These are phyloP conservation scores for Phytophthora citrophthora DNA, from an alignment of 352 stramenopile species.

Conservation along the genomic window DNA sequence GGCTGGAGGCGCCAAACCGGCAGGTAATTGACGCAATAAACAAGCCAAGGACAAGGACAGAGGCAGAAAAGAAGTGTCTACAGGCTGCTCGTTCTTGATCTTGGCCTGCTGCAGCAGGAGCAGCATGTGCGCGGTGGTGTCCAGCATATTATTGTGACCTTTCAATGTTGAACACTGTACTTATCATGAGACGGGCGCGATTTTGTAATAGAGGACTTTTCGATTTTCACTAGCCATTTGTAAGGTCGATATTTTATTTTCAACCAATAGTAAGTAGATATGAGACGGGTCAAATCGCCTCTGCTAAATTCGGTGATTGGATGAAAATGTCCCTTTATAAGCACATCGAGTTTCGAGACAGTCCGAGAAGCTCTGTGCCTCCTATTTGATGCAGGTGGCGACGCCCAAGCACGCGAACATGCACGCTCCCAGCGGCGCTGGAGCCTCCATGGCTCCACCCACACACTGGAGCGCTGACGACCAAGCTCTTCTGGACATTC, in stretches of 20 bases:
- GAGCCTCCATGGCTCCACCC: not conserved
- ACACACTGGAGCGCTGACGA: slow-evolving; percentile 42
- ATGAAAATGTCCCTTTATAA: too few relatives aligned
- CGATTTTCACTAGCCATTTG: too few relatives aligned
- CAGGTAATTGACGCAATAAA: slow-evolving; percentile 52
- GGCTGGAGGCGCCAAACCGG: slow-evolving; percentile 42
- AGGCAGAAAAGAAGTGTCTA: slow-evolving; percentile 59
- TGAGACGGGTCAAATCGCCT: too few relatives aligned
- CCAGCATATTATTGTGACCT: slow-evolving; percentile 34
- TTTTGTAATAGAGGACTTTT: not conserved
- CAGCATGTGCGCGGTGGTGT: slow-evolving; percentile 52
- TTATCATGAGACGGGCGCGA: too few relatives aligned
- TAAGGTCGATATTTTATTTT: too few relatives aligned
- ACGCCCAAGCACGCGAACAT: slow-evolving; percentile 12
- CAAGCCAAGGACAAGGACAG: slow-evolving; percentile 55
- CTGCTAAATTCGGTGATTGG: too few relatives aligned
- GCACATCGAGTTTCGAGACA: too few relatives aligned
- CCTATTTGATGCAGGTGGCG: slow-evolving; percentile 28
- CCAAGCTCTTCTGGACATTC: slow-evolving; percentile 40
- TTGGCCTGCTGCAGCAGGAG: slow-evolving; percentile 57
- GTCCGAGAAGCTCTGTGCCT: too few relatives aligned
- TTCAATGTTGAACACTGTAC: too few relatives aligned
- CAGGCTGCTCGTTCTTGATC: slow-evolving; percentile 44
- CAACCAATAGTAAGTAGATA: too few relatives aligned
- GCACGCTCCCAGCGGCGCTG: slow-evolving; percentile 1